Evolutionary conservation across 2,329 filamentous ascomycete genomes (phyloP), one percentile per base, ranked within the genome.

Genomic region (Bipolaris gigantea): DNA sequence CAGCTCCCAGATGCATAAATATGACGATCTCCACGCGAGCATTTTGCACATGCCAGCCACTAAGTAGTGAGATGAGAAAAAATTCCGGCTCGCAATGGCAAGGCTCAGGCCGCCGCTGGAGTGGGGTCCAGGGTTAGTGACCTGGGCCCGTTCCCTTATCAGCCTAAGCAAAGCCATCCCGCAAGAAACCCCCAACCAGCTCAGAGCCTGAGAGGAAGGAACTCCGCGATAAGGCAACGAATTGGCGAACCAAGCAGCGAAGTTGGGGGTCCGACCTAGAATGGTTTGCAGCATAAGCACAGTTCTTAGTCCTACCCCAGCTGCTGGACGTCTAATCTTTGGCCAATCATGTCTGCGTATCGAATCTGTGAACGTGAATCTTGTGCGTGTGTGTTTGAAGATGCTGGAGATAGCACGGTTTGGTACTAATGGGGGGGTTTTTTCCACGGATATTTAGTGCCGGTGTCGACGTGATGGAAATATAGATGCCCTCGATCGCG

Each of bases 311-410:
- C 36, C 49, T 50, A 43, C 41, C 45, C 44, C 25, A 47, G 25
- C 41, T 27, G 25, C 55, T 13, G 16, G 49, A 48, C 9, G 48
- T 49, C 59, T 65, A 68, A 68, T 65, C 65, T 68, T 44, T 33
- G 42, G 18, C 64, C 65, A 66, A 66, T 68, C 38, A 62, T 16
- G 18, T 30, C 38, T 10, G 13, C 3, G 8, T 15, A 21, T 38
- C 9, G 32, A 44, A 47, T 45, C 27, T 27, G n/a, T 49, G 25
- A 25, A 38, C 19, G 19, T 23, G n/a, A n/a, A 13, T 47, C 45
- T 21, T 45, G 36, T 51, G 42, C 53, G 40, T 30, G 25, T 27
- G 27, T 44, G 43, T 47, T 40, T 46, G 44, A 36, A 33, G 35
- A 44, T 45, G 25, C 33, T 51, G 33, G 41, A 61, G 62, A 65